These are phyloP conservation scores for Wickerhamomyces strasburgensis DNA, from an alignment of 805 yeast genomes.

Conservation along the genomic window DNA sequence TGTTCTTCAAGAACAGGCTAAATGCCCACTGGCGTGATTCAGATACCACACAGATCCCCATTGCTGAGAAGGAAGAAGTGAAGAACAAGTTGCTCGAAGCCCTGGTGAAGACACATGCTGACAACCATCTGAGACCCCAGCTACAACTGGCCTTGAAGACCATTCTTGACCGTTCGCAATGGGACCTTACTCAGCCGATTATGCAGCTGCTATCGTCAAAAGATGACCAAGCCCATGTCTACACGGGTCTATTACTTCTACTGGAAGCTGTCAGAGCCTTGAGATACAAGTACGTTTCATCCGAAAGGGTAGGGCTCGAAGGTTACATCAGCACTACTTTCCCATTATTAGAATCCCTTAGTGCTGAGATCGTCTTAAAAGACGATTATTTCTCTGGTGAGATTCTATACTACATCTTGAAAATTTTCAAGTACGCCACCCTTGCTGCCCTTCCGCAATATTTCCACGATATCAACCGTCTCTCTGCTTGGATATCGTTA, in stretches of 20 bases:
- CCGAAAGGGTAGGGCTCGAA: slow-evolving; percentile 45
- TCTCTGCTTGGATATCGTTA: slow-evolving; percentile 59
- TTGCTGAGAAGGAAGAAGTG: slow-evolving; percentile 50
- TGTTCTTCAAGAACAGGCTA: slow-evolving; percentile 63
- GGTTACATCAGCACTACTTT: slow-evolving; percentile 42
- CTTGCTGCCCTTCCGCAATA: slow-evolving; percentile 55
- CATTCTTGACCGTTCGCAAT: slow-evolving; percentile 42
- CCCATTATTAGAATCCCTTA: slow-evolving; percentile 53
- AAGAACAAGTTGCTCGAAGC: slow-evolving; percentile 51
- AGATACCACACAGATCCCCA: slow-evolving; percentile 28
- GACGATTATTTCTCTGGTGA: slow-evolving; percentile 33
- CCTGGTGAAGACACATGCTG: slow-evolving; percentile 38
- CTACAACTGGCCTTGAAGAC: slow-evolving; percentile 51
- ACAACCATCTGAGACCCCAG: slow-evolving; percentile 46
- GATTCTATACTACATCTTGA: slow-evolving; percentile 57
- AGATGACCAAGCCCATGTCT: slow-evolving; percentile 32
- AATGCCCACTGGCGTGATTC: slow-evolving; percentile 46
- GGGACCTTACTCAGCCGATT: slow-evolving; percentile 28
- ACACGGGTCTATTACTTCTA: slow-evolving; percentile 53
- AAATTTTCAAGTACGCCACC: slow-evolving; percentile 60
- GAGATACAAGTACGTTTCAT: slow-evolving; percentile 54
- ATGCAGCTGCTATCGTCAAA: slow-evolving; percentile 32
- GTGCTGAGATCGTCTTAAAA: slow-evolving; percentile 33
- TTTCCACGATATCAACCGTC: slow-evolving; percentile 32
- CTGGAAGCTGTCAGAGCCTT: slow-evolving; percentile 39